phyloP scores from a whole-genome alignment of 257 asterid genomes.

The Solanum ossicruentum region DNA sequence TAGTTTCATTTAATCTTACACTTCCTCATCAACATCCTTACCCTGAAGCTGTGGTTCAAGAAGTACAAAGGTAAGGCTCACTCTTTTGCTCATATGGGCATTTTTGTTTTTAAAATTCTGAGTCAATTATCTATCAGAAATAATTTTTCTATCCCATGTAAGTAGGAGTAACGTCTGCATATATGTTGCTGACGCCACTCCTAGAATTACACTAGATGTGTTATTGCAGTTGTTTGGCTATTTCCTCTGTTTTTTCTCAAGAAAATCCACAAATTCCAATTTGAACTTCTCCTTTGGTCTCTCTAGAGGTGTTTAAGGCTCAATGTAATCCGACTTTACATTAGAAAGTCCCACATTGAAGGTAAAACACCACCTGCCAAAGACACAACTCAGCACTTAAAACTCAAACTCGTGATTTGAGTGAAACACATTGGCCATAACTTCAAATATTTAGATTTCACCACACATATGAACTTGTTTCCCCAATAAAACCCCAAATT shows the following conservation, averaged over 20 bases:
- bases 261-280: neutral
- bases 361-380: neutral
- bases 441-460: neutral
- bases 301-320: neutral
- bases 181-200: accelerated
- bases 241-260: neutral
- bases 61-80: conserved; percentile 48
- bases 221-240: neutral
- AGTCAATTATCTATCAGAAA: neutral
- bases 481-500: neutral
- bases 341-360: neutral
- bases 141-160: accelerated
- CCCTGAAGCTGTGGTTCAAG: conserved; percentile 75
- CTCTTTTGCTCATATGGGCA: neutral
- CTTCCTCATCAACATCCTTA: conserved; percentile 85
- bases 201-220: neutral
- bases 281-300: neutral
- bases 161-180: neutral
- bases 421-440: neutral
- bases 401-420: neutral
- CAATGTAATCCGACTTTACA: neutral
- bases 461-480: neutral
- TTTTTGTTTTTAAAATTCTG: accelerated
- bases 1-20: conserved; percentile 45
- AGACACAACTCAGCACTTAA: accelerated